Base-by-base conservation (phyloP, 1,139 yeast species). In the Geotrichum bryndzae region DNA sequence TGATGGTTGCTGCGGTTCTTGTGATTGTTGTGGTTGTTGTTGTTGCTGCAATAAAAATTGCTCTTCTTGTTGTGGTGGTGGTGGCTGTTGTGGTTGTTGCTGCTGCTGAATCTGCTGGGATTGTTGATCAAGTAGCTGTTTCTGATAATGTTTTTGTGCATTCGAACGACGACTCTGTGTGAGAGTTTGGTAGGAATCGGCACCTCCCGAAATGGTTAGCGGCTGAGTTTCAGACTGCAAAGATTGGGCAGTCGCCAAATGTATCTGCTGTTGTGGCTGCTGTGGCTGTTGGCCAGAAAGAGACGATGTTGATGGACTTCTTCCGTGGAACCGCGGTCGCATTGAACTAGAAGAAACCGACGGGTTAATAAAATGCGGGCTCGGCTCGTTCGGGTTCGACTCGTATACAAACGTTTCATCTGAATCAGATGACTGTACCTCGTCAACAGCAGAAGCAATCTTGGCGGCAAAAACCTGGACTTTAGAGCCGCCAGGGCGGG, bases 321-420 rank as follows among this genome's bases (percentile, higher is more conserved):
- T 64, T 5, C 65, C 60, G 45, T 67, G 70, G 56, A 68, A 68
- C 50, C 71, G 57, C 3, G 68, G 68, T 13, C 67, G 59, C n/a
- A 56, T 60, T 5, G 64, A 61, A 35, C 61, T 41, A 38, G 59
- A 56, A 23, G 62, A 60, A 15, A 53, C 52, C 6, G 59, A 18
- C 2, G 59, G 22, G 31, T 56, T 60, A 27, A 58, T 23, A 23
- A 29, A 35, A 10, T 31, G 56, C 8, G 45, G 51, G 18, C 41
- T 54, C 13, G 57, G 13, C 6, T 60, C 62, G 35, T 53, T 54
- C 15, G 79, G 75, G 56, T 79, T 75, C 6, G 84, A 83, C 69
- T 91, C 97, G 72, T 92, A 92, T 13, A 92, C 97, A 79, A 92
- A 92, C 0, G 96, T 90, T 73, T 94, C 98, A 68, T 91, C 96